Evolutionary conservation across 2,329 filamentous ascomycete genomes (phyloP), one percentile per base, ranked within the genome.

Genomic region (Sporothrix schenckii): DNA sequence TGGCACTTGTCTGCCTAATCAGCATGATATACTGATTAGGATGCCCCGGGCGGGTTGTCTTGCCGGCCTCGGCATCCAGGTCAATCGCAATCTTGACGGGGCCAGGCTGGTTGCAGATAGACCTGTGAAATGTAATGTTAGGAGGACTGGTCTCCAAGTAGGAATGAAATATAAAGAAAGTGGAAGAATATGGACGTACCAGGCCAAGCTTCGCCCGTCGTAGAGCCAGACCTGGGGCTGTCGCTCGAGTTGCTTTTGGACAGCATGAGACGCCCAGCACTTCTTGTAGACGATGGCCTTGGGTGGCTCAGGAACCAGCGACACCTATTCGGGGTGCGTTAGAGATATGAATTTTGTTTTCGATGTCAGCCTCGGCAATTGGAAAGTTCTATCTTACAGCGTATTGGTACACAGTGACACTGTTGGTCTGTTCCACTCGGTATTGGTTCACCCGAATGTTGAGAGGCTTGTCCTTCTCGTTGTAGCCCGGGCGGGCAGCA

Each of bases 161-260:
- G 19, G 34, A 34, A 5, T 44, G 41, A 44, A 11, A 44, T 60
- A 53, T 4, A 9, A 1, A 54, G 77, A 65, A 60, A 66, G 11
- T 66, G 7, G 10, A 27, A 4, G n/a, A 14, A 2, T 39, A 21
- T 65, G 11, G 71, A 79, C 82, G 76, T 82, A 91, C 94, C 95
- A 99, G 19, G 93, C 94, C 61, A 99, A 85, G 79, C 91, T 92
- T 76, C 90, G 89, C 39, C 92, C 92, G 80, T 98, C 93, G 75
- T 88, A 93, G 70, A 97, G 86, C 86, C 90, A 93, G 54, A 75
- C 76, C 21, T 78, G 78, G 5, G 80, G 81, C 71, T 83, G 82
- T 2, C 81, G 79, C 2, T 82, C 81, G 0, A 94, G 80, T 2
- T 80, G 80, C 0, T 79, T 72, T 77, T 91, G 86, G 7, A 93